Evolutionary conservation across 495 filamentous ascomycete species (phyloP).

Genomic region (Aspergillus diversus): DNA sequence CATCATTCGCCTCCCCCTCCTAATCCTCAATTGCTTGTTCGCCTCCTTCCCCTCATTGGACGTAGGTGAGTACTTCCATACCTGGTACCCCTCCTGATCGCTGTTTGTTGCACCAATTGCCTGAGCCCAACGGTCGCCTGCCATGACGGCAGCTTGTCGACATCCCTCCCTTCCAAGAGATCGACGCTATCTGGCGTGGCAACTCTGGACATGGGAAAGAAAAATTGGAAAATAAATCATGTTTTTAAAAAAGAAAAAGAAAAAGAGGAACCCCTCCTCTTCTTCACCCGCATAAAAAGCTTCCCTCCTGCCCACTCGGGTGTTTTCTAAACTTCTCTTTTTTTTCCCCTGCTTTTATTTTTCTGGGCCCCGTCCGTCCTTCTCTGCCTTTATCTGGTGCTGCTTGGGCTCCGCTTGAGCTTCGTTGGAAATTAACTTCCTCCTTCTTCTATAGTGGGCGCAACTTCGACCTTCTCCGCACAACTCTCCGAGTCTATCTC

Average conservation of each 20-base stretch:
- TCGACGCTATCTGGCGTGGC: conserved; percentile 38
- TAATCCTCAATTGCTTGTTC: conserved; percentile 4
- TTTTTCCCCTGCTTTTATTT: too few species aligned
- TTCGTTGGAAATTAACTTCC: conserved; percentile 3
- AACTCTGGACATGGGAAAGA: conserved; percentile 17
- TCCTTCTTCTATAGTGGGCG: neutral
- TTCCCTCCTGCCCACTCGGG: neutral
- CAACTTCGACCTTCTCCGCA: neutral
- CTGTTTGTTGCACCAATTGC: conserved; percentile 7
- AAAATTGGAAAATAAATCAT: neutral
- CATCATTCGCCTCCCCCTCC: conserved; percentile 6
- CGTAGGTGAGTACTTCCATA: neutral
- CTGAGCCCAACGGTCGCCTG: neutral
- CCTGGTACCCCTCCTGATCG: neutral
- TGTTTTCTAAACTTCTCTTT: neutral
- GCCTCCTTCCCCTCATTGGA: neutral
- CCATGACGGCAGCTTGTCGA: conserved; percentile 42
- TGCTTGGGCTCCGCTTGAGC: neutral
- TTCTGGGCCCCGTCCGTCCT: neutral
- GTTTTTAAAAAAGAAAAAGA: neutral
- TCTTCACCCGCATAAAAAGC: neutral
- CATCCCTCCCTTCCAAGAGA: conserved; percentile 31
- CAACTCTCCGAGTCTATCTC: neutral
- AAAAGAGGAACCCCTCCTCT: neutral
- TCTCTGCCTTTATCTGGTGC: neutral